phyloP scores from a whole-genome alignment of 345 rosid species.

The Eucalyptus sp. region DNA sequence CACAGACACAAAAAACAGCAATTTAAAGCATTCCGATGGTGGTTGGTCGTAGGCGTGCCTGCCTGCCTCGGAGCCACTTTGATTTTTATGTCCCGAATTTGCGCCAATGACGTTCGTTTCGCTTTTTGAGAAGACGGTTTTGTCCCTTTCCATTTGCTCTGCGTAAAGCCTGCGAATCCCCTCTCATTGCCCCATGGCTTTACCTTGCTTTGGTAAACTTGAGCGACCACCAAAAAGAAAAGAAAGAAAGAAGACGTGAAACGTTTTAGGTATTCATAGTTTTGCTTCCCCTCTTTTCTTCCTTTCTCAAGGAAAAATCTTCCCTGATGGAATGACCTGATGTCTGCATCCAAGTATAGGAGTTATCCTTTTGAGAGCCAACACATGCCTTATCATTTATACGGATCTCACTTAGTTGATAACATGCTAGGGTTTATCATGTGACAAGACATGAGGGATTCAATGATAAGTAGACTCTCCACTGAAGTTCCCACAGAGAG shows the following conservation, averaged over 20 bases:
- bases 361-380: not conserved
- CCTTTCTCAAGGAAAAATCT: not conserved
- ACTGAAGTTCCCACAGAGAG: not conserved
- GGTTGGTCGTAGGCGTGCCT: not conserved
- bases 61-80: not conserved
- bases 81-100: not conserved
- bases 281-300: not conserved
- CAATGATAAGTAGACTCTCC: not conserved
- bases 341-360: not conserved
- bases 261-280: not conserved
- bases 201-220: not conserved
- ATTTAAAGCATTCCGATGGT: not conserved
- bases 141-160: not conserved
- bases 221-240: not conserved
- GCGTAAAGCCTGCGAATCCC: not conserved
- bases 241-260: not conserved
- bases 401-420: not conserved
- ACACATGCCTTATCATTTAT: not conserved
- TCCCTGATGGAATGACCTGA: not conserved
- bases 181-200: not conserved
- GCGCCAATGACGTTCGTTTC: not conserved
- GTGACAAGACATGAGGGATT: not conserved
- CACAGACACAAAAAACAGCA: not conserved
- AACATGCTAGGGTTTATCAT: not conserved
- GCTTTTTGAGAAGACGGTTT: not conserved